Conservation (phyloP, 371 early-diverging fungal species). For the Apophysomyces trapeziformis region DNA sequence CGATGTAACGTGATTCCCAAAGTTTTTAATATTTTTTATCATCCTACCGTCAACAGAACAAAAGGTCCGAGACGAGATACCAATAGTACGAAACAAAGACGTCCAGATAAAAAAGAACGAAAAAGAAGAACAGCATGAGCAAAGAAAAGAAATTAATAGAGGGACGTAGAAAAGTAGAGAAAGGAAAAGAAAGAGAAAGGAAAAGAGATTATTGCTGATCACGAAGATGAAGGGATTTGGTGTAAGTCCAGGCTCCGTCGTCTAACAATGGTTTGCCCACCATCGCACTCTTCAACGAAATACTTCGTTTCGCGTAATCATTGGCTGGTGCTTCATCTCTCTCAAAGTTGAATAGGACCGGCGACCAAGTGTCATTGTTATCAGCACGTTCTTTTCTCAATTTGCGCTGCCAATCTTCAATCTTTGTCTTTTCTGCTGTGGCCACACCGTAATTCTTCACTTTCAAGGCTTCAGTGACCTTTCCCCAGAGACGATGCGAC, state of each 20-base stretch:
- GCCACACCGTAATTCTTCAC: conserved; percentile 56
- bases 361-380: conserved; percentile 53
- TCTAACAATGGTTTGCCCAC: conserved; percentile 15
- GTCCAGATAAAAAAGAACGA: too few relatives aligned
- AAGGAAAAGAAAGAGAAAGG: background rate
- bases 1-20: too few relatives aligned
- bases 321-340: conserved; percentile 1
- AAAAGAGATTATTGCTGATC: conserved; percentile 9
- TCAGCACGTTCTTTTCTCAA: conserved; percentile 57
- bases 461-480: conserved; percentile 58
- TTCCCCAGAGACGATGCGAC: conserved; percentile 63
- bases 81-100: too few relatives aligned
- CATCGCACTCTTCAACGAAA: conserved; percentile 1
- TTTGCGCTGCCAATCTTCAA: conserved; percentile 65
- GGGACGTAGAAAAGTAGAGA: background rate
- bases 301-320: conserved; percentile 10
- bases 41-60: too few relatives aligned
- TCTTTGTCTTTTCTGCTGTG: conserved; percentile 55
- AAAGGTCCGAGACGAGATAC: too few relatives aligned
- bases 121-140: too few relatives aligned
- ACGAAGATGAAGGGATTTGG: conserved; percentile 16
- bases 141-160: too few relatives aligned
- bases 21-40: too few relatives aligned
- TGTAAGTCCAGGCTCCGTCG: conserved; percentile 16
- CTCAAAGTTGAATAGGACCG: conserved; percentile 14